Conservation (phyloP, 345 rosid species). For the Citrus mangshanensis region DNA sequence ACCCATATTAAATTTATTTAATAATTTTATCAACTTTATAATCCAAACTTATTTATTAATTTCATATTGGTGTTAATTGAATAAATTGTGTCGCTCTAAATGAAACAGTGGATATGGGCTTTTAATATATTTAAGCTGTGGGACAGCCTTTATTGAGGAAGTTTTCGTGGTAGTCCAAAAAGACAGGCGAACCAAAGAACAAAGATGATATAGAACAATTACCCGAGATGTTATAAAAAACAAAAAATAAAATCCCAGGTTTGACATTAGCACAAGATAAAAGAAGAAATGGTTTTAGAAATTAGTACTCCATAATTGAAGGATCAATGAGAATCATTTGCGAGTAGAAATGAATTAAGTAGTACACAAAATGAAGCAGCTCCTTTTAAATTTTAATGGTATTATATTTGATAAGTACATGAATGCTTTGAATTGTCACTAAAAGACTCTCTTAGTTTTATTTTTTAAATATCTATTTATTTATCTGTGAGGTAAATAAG, state of each 20-base stretch:
- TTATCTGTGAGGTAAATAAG: too few relatives aligned
- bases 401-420: not conserved
- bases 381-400: not conserved
- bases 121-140: not conserved
- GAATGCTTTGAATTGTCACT: not conserved
- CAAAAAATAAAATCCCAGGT: not conserved
- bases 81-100: too few relatives aligned
- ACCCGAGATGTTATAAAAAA: not conserved
- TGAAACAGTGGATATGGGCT: not conserved
- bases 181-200: not conserved
- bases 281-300: not conserved
- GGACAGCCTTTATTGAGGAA: not conserved
- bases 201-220: not conserved
- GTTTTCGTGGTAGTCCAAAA: not conserved
- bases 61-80: fast-evolving
- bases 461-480: too few relatives aligned
- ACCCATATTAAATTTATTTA: too few relatives aligned
- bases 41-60: too few relatives aligned
- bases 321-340: not conserved
- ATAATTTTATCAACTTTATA: too few relatives aligned
- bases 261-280: not conserved
- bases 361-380: not conserved
- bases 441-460: too few relatives aligned
- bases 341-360: too few relatives aligned
- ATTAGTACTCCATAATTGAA: not conserved